Evolutionary conservation across 352 stramenopile genomes (phyloP).

Genomic region (Phytophthora hibernalis): DNA sequence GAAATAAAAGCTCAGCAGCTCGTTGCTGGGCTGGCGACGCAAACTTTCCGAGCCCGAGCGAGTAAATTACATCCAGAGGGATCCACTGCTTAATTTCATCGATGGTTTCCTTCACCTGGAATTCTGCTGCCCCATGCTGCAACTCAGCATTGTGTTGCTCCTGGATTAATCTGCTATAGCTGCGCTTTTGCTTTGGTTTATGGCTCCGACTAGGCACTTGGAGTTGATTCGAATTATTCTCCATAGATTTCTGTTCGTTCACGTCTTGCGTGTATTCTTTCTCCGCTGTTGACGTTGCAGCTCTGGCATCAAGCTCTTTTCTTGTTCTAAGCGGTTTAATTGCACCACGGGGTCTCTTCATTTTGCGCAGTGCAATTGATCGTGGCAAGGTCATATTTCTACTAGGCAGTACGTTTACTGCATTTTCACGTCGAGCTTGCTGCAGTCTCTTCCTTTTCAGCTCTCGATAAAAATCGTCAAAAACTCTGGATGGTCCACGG

Average conservation of each 20-base stretch:
- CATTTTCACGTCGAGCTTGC: constrained; percentile 8
- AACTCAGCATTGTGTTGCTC: constrained; percentile 14
- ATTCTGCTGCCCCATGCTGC: constrained; percentile 35
- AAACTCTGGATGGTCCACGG: constrained; percentile 40
- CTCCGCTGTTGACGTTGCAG: neutral
- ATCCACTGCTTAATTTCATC: constrained; percentile 63
- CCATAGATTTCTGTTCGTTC: constrained; percentile 2
- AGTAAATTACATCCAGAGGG: constrained; percentile 73
- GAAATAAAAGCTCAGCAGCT: constrained; percentile 53
- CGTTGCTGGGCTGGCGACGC: constrained; percentile 70
- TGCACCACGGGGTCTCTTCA: constrained; percentile 4
- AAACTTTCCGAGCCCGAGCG: constrained; percentile 62
- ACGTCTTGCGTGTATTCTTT: neutral
- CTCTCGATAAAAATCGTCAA: constrained; percentile 40
- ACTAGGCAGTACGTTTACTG: neutral
- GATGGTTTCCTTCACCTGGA: constrained; percentile 51
- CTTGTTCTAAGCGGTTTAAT: constrained; percentile 18
- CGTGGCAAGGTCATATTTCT: neutral
- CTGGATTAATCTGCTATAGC: constrained; percentile 28
- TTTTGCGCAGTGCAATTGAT: constrained; percentile 8
- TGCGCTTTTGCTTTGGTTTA: constrained; percentile 10
- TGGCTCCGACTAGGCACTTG: neutral
- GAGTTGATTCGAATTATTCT: constrained; percentile 7
- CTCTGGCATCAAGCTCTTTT: neutral
- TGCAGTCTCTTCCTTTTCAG: constrained; percentile 31